Percentiles rank a stretch among this genome's conserved stretches.
These are phyloP conservation scores for Viola odorata DNA, from an alignment of 345 rosid species.

Conservation along the genomic window DNA sequence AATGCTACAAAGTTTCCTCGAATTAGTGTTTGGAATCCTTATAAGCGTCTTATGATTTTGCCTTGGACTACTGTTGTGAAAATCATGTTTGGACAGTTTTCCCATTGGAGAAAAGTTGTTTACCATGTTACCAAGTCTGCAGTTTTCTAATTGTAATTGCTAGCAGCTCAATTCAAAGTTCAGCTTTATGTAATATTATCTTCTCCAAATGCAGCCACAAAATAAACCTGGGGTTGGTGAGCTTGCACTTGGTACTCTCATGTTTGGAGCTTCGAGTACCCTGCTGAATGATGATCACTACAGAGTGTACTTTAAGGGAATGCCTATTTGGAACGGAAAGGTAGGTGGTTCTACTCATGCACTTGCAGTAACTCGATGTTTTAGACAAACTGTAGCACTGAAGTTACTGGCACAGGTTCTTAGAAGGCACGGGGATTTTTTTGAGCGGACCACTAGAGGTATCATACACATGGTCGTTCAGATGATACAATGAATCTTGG, in stretches of 20 bases:
- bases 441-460: constrained; percentile 77
- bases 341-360: constrained; percentile 26
- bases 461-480: constrained; percentile 92
- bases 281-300: constrained; percentile 75
- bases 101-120: too few relatives aligned
- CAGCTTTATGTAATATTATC: not conserved
- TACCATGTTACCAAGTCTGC: too few relatives aligned
- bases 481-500: constrained; percentile 99
- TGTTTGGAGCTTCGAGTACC: constrained; percentile 80
- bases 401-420: constrained; percentile 40
- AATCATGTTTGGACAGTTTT: too few relatives aligned
- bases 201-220: constrained; percentile 49
- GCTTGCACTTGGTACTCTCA: constrained; percentile 68
- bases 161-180: too few relatives aligned
- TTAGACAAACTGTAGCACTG: not conserved
- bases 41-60: constrained; percentile 33
- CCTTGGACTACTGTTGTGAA: too few relatives aligned
- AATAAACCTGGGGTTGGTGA: constrained; percentile 67
- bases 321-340: constrained; percentile 71
- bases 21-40: constrained; percentile 79
- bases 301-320: constrained; percentile 73
- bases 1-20: constrained; percentile 63
- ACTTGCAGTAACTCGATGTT: constrained; percentile 1
- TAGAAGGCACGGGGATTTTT: constrained; percentile 91
- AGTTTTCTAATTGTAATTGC: not conserved